These are phyloP conservation scores for Stenocarpella maydis DNA, from an alignment of 2,329 filamentous ascomycete genomes.

Conservation along the genomic window DNA sequence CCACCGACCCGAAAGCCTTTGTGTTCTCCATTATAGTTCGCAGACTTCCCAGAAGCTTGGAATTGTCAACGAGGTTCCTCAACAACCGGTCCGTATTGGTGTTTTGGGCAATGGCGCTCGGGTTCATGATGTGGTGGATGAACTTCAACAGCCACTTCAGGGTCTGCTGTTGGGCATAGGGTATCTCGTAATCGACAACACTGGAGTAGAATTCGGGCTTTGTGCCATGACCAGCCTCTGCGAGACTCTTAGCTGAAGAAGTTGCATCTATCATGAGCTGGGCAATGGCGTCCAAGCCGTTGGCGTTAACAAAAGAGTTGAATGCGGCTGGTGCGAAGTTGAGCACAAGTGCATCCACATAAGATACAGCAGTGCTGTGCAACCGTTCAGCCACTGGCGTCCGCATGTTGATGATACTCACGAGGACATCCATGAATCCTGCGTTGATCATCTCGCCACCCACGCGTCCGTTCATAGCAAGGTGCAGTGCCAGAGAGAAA, in stretches of 20 bases:
- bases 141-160: slow-evolving; percentile 96
- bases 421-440: slow-evolving; percentile 87
- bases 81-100: slow-evolving; percentile 90
- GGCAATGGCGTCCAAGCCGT: slow-evolving; percentile 90
- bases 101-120: slow-evolving; percentile 66
- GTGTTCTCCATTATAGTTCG: slow-evolving; percentile 84
- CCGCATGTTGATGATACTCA: slow-evolving; percentile 86
- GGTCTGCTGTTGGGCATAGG: slow-evolving; percentile 91
- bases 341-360: slow-evolving; percentile 89
- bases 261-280: slow-evolving; percentile 85
- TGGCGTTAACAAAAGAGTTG: slow-evolving; percentile 79
- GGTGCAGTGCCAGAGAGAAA: slow-evolving; percentile 84
- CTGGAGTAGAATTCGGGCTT: slow-evolving; percentile 74
- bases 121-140: slow-evolving; percentile 93
- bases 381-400: slow-evolving; percentile 84
- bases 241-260: slow-evolving; percentile 70
- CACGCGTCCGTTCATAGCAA: slow-evolving; percentile 78
- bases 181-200: slow-evolving; percentile 90
- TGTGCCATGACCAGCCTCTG: slow-evolving; percentile 76
- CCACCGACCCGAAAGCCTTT: slow-evolving; percentile 83
- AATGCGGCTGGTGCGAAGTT: slow-evolving; percentile 81
- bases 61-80: slow-evolving; percentile 93
- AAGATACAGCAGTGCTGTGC: slow-evolving; percentile 83
- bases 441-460: slow-evolving; percentile 87
- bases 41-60: slow-evolving; percentile 80